Base-by-base conservation (phyloP, 768 basidiomycete species). In the Phlebiopsis gigantea region DNA sequence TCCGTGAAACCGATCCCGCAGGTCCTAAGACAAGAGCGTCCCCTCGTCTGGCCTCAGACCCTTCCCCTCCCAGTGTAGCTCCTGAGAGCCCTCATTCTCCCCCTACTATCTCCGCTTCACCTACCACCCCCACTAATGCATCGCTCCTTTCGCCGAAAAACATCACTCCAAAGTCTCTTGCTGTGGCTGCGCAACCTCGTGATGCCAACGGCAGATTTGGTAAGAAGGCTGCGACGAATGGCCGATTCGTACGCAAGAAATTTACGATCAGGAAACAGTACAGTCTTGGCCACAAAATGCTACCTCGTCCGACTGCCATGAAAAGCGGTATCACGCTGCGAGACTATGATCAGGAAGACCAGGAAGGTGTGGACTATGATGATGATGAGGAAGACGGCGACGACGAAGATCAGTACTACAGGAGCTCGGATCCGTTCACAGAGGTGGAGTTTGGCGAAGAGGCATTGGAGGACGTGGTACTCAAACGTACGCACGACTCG, bases 181-280 rank as follows among this genome's bases (percentile, higher is more conserved):
- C 77, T 5, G 69, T 75, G 30, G 73, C 79, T 42, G 67, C 70
- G 10, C 86, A 88, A 63, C 86, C 86, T 1, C 76, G 86, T 56
- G 79, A 82, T 52, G 70, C 69, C 17, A 86, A 87, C 60, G 86
- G 86, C 43, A 76, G 84, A 17, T 88, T 88, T 61, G 84, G 84
- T 31, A 83, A 79, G 72, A 86, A 87, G 66, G 74, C 71, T 31
- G 72, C 71, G 17, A 79, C 76, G 12, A 75, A 78, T 47, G 77
- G 78, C 49, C 73, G 68, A 63, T 74, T 70, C 55, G 65, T 72
- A 57, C 73, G 76, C 63, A 76, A 68, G 65, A 66, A 70, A 50
- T 55, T 68, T 52, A 39, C 59, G 46, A 39, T 58, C 46, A 51
- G 47, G 62, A 50, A 59, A 64, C 46, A 43, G 8, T 48, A 46